phyloP scores from a whole-genome alignment of 169 alveolate species.

The Cyclospora cayetanensis region DNA sequence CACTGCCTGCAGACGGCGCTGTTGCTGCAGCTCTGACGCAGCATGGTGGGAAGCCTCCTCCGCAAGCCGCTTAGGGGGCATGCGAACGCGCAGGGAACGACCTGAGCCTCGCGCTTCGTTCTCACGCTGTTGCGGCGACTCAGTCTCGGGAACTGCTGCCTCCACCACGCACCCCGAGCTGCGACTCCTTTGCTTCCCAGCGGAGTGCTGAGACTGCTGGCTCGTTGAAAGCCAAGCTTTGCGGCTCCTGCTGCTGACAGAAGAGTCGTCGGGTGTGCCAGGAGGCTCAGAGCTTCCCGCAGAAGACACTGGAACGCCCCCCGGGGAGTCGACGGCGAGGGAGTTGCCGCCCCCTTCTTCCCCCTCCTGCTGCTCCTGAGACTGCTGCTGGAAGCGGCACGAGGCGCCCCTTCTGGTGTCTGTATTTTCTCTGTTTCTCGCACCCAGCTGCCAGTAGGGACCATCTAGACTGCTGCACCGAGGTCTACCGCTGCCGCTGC shows the following conservation, averaged over 20 bases:
- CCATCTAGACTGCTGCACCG: constrained; percentile 5
- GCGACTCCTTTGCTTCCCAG: background rate
- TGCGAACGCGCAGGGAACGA: background rate
- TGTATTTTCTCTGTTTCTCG: background rate
- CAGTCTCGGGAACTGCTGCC: background rate
- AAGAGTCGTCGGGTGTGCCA: background rate
- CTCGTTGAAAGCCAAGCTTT: too few relatives aligned
- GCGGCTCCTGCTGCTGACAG: constrained; percentile 29
- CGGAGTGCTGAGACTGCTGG: background rate
- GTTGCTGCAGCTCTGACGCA: background rate
- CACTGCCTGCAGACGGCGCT: background rate
- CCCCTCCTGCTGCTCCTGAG: background rate
- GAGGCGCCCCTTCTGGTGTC: background rate
- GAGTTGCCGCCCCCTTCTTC: background rate
- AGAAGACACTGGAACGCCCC: background rate
- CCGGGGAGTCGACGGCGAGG: background rate
- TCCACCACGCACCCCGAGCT: background rate
- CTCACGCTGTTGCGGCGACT: background rate
- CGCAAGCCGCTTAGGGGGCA: background rate
- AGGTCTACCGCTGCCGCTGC: background rate
- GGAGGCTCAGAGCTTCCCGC: background rate
- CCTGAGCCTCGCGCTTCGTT: background rate
- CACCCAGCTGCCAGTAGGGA: background rate
- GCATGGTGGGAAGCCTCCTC: too few relatives aligned
- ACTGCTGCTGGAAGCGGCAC: background rate